Evolutionary conservation across 2,329 filamentous ascomycete genomes (phyloP).

Genomic region (Ambrosiella cleistominuta): DNA sequence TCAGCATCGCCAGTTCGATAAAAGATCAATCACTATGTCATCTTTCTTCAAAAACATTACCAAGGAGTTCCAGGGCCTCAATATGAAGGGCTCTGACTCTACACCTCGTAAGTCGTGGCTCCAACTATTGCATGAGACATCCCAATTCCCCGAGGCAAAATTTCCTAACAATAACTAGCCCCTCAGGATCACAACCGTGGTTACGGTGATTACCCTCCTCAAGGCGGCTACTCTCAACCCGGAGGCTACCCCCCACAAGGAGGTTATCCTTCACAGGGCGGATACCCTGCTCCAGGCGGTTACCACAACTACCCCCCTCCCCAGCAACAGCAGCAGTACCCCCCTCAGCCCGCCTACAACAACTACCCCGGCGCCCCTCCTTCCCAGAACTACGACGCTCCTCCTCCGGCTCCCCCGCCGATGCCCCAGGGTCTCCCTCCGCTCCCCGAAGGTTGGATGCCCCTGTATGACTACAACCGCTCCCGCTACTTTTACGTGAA

Average conservation of each 20-base stretch:
- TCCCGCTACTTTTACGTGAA: constrained; percentile 51
- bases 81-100: constrained; percentile 19
- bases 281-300: constrained; percentile 9
- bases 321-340: not conserved
- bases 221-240: not conserved
- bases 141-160: not conserved
- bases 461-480: constrained; percentile 42
- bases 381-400: constrained; percentile 7
- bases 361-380: constrained; percentile 13
- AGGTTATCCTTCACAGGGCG: not conserved
- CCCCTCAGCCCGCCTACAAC: constrained; percentile 13
- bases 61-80: constrained; percentile 29
- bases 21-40: constrained; percentile 10
- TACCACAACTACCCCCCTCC: constrained; percentile 6
- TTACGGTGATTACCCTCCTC: constrained; percentile 14
- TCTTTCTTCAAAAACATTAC: constrained; percentile 28
- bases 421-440: constrained; percentile 24
- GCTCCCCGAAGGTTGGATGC: constrained; percentile 42
- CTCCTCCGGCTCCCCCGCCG: constrained; percentile 15
- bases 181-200: constrained; percentile 4
- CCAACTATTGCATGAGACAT: not conserved
- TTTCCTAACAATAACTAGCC: not conserved
- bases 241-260: not conserved
- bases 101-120: not conserved
- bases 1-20: not conserved